Conservation (phyloP, 805 yeast genomes). For the Zygosaccharomyces pseudorouxii region DNA sequence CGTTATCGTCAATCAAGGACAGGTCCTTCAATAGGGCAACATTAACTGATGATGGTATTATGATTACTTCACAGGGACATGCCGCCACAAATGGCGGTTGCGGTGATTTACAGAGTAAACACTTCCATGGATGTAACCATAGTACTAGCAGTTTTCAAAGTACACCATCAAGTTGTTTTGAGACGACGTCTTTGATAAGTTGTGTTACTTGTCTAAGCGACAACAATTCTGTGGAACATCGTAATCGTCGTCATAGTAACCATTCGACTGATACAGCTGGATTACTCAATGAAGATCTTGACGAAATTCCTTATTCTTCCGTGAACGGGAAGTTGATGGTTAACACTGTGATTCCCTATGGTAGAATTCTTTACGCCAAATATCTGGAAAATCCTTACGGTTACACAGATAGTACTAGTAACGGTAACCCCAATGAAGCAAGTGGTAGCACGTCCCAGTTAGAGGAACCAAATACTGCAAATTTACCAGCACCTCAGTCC, state of each 20-base stretch:
- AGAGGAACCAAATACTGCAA: background rate
- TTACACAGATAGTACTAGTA: conserved; percentile 5
- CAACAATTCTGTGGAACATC: conserved; percentile 11
- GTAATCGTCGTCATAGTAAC: conserved; percentile 7
- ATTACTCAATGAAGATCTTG: conserved; percentile 3
- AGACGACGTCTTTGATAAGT: conserved; percentile 34
- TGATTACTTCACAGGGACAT: conserved; percentile 31
- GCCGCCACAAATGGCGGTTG: conserved; percentile 4
- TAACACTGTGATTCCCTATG: conserved; percentile 33
- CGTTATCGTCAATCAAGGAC: conserved; percentile 7
- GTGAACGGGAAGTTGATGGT: conserved; percentile 32
- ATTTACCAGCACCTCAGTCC: background rate
- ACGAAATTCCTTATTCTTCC: conserved; percentile 19
- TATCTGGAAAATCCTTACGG: conserved; percentile 17
- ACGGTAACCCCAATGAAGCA: background rate
- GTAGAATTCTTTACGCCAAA: conserved; percentile 29
- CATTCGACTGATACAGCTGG: conserved; percentile 1
- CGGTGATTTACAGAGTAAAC: conserved; percentile 1
- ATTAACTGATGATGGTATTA: conserved; percentile 35
- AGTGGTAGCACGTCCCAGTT: background rate
- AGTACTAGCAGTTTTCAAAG: conserved; percentile 8
- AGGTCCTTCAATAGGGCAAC: conserved; percentile 25
- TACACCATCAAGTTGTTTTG: conserved; percentile 17
- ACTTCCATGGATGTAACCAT: conserved; percentile 7
- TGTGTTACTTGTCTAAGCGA: conserved; percentile 34